phyloP scores from a whole-genome alignment of 345 rosid species.

The Turritis glabra region DNA sequence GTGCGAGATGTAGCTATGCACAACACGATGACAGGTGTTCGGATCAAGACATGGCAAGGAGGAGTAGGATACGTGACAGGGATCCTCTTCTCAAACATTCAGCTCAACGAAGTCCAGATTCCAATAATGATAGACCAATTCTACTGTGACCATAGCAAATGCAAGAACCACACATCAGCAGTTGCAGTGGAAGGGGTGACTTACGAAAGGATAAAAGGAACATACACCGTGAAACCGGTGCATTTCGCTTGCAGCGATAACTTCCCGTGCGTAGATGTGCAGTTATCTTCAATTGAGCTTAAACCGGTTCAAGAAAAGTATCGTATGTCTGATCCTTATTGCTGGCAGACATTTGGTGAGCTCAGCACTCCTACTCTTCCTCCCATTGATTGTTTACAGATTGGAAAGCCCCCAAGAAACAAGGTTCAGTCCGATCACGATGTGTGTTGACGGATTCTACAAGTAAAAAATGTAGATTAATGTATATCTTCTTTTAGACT shows the following conservation, averaged over 20 bases:
- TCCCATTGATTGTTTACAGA: conserved; percentile 80
- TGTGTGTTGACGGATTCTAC: conserved; percentile 49
- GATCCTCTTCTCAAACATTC: conserved; percentile 86
- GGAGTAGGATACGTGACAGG: conserved; percentile 89
- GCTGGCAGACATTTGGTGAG: conserved; percentile 94
- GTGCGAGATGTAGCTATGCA: conserved; percentile 79
- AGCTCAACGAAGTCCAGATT: conserved; percentile 80
- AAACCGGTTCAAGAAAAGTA: conserved; percentile 72
- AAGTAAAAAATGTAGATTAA: conserved; percentile 17
- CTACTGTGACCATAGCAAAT: conserved; percentile 79
- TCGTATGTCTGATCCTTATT: conserved; percentile 79
- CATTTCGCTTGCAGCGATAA: conserved; percentile 93
- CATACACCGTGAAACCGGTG: conserved; percentile 83
- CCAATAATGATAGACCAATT: conserved; percentile 89
- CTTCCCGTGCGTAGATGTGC: conserved; percentile 79
- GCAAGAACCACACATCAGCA: conserved; percentile 84
- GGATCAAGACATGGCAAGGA: conserved; percentile 99
- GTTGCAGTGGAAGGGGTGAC: conserved; percentile 91
- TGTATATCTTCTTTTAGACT: conserved; percentile 38
- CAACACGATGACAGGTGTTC: conserved; percentile 87
- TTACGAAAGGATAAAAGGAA: conserved; percentile 74
- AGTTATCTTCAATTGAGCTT: conserved; percentile 65
- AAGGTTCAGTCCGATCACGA: conserved; percentile 61
- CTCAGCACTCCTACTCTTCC: conserved; percentile 81
- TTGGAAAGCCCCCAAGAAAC: conserved; percentile 83